phyloP scores from a whole-genome alignment of 495 filamentous ascomycete genomes.

The Glarea lozoyensis region DNA sequence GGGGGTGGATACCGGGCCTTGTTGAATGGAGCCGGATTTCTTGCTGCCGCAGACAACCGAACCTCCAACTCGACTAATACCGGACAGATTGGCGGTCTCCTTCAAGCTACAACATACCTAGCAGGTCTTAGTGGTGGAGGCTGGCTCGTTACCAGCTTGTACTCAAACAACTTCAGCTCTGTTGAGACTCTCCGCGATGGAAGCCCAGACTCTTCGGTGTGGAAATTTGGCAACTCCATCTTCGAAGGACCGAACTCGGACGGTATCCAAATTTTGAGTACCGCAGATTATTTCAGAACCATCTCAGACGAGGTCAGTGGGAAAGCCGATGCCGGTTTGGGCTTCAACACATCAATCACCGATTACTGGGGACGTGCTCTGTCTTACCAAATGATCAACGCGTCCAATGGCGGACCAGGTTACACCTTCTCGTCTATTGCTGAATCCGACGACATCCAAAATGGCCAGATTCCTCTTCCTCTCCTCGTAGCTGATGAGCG shows the following conservation, averaged over 20 bases:
- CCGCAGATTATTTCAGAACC: conserved; percentile 55
- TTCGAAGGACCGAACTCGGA: conserved; percentile 50
- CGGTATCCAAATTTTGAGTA: conserved; percentile 41
- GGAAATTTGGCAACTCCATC: conserved; percentile 75
- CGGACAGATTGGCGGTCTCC: conserved; percentile 74
- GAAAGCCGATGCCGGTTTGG: conserved; percentile 67
- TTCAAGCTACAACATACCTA: conserved; percentile 80
- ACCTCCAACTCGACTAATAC: conserved; percentile 52
- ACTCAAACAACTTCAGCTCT: conserved; percentile 82
- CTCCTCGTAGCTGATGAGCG: conserved; percentile 72
- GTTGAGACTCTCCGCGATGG: conserved; percentile 53
- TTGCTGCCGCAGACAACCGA: conserved; percentile 77
- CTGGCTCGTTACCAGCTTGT: conserved; percentile 83
- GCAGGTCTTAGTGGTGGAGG: conserved; percentile 79
- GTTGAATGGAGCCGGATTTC: conserved; percentile 78
- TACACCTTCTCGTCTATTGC: conserved; percentile 90
- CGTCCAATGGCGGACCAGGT: conserved; percentile 60
- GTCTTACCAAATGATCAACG: conserved; percentile 77
- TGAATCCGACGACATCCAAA: conserved; percentile 51
- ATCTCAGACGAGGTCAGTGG: conserved; percentile 49
- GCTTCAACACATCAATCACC: conserved; percentile 69
- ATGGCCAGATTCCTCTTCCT: conserved; percentile 73
- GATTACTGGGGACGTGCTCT: conserved; percentile 84
- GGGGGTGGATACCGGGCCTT: conserved; percentile 80
- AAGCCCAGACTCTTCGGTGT: conserved; percentile 45